These are phyloP conservation scores for Russula sp. DNA, from an alignment of 768 basidiomycete species.

Conservation along the genomic window DNA sequence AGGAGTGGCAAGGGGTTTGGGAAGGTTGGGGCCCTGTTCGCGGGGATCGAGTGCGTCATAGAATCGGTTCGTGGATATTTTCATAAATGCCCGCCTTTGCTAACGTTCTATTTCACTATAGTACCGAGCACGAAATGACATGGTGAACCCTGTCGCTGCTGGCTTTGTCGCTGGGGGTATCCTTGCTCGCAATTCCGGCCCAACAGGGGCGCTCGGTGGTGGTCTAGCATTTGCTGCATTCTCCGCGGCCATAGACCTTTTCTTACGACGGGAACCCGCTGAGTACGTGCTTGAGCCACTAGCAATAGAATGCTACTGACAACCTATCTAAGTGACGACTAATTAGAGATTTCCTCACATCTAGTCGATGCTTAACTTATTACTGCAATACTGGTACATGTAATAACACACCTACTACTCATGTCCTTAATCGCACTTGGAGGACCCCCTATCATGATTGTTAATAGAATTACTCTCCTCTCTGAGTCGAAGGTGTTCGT, in stretches of 20 bases:
- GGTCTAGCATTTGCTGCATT: slow-evolving; percentile 91
- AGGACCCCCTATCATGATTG: background rate
- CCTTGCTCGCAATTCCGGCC: slow-evolving; percentile 82
- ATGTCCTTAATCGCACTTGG: slow-evolving; percentile 2
- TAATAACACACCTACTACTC: slow-evolving; percentile 7
- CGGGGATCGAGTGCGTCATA: slow-evolving; percentile 93
- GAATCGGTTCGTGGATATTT: slow-evolving; percentile 65
- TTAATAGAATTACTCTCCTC: background rate
- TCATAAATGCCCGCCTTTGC: background rate
- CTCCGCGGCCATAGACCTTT: slow-evolving; percentile 85
- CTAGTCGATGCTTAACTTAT: slow-evolving; percentile 2
- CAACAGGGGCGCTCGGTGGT: slow-evolving; percentile 80
- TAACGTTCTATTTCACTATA: slow-evolving; percentile 29
- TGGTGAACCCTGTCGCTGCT: slow-evolving; percentile 81
- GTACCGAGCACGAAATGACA: slow-evolving; percentile 97
- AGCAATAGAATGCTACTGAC: slow-evolving; percentile 1
- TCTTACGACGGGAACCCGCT: slow-evolving; percentile 70
- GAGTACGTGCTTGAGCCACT: slow-evolving; percentile 45
- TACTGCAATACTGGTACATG: slow-evolving; percentile 7
- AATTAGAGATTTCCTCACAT: background rate
- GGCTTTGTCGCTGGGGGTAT: slow-evolving; percentile 88
- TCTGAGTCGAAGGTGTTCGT: background rate
- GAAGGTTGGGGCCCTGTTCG: slow-evolving; percentile 89
- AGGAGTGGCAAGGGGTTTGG: slow-evolving; percentile 85
- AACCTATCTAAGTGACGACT: slow-evolving; percentile 15